Evolutionary conservation across 805 yeast genomes (phyloP).

Genomic region (Tetrapisispora iriomotensis): DNA sequence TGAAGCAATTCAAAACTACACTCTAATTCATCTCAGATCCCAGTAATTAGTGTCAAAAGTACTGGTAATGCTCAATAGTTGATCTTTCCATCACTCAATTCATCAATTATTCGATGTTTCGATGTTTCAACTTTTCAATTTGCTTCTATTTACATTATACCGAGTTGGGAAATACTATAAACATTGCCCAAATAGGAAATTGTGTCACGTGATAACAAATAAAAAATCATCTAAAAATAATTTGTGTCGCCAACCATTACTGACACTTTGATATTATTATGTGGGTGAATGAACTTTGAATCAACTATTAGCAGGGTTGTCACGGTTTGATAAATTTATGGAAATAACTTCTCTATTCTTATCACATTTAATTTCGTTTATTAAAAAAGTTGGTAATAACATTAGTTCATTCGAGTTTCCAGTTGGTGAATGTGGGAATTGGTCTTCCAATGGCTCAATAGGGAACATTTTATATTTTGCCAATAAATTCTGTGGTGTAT

Average conservation of each 20-base stretch:
- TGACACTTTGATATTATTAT: too few relatives aligned
- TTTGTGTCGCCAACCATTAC: too few relatives aligned
- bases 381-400: neutral
- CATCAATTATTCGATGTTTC: neutral
- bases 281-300: neutral
- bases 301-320: too few relatives aligned
- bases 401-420: neutral
- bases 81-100: too few relatives aligned
- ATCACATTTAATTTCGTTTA: neutral
- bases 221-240: too few relatives aligned
- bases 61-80: too few relatives aligned
- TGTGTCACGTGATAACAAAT: neutral
- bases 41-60: too few relatives aligned
- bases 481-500: neutral
- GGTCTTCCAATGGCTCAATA: neutral
- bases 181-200: neutral
- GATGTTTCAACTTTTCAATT: neutral
- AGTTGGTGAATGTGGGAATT: too few relatives aligned
- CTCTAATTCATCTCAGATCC: too few relatives aligned
- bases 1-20: too few relatives aligned
- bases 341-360: neutral
- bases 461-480: neutral
- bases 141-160: constrained; percentile 2
- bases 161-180: neutral
- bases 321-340: too few relatives aligned